phyloP scores from a whole-genome alignment of 768 basidiomycete genomes.

The Ramaria rubella region DNA sequence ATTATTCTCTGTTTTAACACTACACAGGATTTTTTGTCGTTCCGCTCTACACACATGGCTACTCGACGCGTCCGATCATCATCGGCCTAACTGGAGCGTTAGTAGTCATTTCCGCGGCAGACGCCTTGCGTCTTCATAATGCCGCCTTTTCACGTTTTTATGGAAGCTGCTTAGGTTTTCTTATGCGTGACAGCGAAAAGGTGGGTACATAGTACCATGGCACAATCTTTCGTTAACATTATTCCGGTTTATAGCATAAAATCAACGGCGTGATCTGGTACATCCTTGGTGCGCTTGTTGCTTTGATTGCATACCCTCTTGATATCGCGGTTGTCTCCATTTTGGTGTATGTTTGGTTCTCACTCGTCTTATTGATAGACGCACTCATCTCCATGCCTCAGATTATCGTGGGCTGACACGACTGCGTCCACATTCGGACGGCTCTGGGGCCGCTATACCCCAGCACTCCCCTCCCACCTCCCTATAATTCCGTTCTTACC shows the following conservation, averaged over 20 bases:
- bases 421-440: slow-evolving; percentile 89
- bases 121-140: slow-evolving; percentile 64
- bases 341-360: slow-evolving; percentile 61
- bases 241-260: slow-evolving; percentile 37
- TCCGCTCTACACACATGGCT: slow-evolving; percentile 47
- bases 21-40: slow-evolving; percentile 56
- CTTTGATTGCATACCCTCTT: slow-evolving; percentile 66
- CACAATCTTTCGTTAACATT: not conserved
- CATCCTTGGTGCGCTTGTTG: slow-evolving; percentile 77
- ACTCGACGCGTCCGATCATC: slow-evolving; percentile 46
- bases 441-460: slow-evolving; percentile 68
- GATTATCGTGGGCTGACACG: slow-evolving; percentile 94
- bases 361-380: slow-evolving; percentile 2
- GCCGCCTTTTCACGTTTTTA: slow-evolving; percentile 62
- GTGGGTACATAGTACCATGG: slow-evolving; percentile 30
- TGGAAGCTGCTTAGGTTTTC: slow-evolving; percentile 65
- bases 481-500: slow-evolving; percentile 34
- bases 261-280: slow-evolving; percentile 92
- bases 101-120: slow-evolving; percentile 62
- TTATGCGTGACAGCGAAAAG: slow-evolving; percentile 88
- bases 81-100: slow-evolving; percentile 59
- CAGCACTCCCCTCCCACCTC: slow-evolving; percentile 43
- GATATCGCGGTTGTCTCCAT: slow-evolving; percentile 89
- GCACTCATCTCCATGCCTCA: slow-evolving; percentile 26
- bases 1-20: not conserved